Conservation (phyloP, 768 basidiomycete species). For the Lactarius tabidus region DNA sequence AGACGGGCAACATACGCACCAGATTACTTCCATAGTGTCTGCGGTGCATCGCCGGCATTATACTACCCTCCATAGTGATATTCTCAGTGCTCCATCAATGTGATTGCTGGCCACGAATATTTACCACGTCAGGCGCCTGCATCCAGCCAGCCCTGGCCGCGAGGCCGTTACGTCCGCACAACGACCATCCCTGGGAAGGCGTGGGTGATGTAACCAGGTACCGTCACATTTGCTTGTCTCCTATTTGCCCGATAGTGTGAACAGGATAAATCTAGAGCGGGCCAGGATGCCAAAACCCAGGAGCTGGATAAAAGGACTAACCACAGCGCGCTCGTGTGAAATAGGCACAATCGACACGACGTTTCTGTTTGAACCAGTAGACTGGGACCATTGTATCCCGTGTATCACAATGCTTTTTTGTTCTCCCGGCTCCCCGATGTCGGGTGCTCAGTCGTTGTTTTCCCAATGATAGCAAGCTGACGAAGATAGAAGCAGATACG, state of each 20-base stretch:
- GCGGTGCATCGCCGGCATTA: background rate
- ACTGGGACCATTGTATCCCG: background rate
- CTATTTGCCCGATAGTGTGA: background rate
- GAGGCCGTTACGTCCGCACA: slow-evolving; percentile 12
- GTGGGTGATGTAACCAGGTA: background rate
- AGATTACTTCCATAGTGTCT: slow-evolving; percentile 4
- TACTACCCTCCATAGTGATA: background rate
- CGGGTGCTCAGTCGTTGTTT: too few species aligned
- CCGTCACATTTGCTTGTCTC: background rate
- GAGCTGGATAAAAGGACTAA: background rate
- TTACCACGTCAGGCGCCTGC: background rate
- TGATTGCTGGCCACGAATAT: background rate
- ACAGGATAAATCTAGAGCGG: background rate
- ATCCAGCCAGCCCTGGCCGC: background rate
- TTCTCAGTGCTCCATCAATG: background rate
- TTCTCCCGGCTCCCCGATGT: background rate
- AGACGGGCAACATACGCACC: background rate
- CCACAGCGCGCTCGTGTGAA: background rate
- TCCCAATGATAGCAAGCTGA: background rate
- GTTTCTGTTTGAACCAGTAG: background rate
- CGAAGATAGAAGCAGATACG: background rate
- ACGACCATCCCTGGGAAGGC: background rate
- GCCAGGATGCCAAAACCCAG: background rate
- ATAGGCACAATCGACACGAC: background rate
- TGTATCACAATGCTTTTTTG: background rate